Conservation (phyloP, 176 grass and related monocot species). For the Carex cristatella region DNA sequence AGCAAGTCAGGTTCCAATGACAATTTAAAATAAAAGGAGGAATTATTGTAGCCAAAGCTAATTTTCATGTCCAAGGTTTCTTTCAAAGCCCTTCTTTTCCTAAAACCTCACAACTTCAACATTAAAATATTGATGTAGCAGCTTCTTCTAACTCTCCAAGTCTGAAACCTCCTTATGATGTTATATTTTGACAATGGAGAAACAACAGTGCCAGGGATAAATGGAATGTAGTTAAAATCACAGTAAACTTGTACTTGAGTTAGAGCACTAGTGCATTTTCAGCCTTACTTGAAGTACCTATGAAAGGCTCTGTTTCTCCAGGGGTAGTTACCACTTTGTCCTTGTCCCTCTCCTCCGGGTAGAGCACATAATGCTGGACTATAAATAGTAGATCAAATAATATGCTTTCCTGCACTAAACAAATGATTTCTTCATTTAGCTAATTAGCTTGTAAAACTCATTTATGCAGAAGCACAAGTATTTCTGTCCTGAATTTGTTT, state of each 20-base stretch:
- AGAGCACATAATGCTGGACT: slow-evolving; percentile 79
- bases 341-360: slow-evolving; percentile 45
- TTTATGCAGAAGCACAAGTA: not conserved
- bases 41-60: not conserved
- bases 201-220: not conserved
- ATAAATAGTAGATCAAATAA: slow-evolving; percentile 81
- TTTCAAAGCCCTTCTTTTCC: not conserved
- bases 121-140: not conserved
- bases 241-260: not conserved
- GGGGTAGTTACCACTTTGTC: slow-evolving; percentile 37
- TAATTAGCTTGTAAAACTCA: not conserved
- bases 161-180: not conserved
- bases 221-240: too few relatives aligned
- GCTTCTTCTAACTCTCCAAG: not conserved
- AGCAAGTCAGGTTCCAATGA: not conserved
- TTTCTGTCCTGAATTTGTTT: not conserved
- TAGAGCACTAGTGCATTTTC: slow-evolving; percentile 25
- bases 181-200: not conserved
- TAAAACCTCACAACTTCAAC: not conserved
- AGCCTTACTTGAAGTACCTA: slow-evolving; percentile 45
- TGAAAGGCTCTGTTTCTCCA: slow-evolving; percentile 49
- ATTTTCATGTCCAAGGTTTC: not conserved
- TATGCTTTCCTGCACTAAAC: slow-evolving; percentile 57
- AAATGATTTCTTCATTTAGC: not conserved
- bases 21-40: not conserved